Percentiles rank a stretch among this genome's conserved stretches.
Conservation (phyloP, 1,139 yeast species). For the Saccharomycopsis crataegensis region DNA sequence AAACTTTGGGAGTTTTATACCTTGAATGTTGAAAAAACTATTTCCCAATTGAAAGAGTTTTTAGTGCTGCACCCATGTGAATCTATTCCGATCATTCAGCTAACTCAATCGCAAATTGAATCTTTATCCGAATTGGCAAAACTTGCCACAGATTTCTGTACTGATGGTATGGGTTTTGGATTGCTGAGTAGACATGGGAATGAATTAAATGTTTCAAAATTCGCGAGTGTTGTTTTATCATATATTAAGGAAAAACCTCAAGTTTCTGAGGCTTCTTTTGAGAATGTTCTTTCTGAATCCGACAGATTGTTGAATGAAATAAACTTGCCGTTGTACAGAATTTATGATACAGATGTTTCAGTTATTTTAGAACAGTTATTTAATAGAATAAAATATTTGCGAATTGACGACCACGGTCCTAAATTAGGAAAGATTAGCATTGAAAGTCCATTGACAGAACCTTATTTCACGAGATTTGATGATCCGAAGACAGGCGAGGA, state of each 20-base stretch:
- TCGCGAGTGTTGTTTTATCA: conserved; percentile 42
- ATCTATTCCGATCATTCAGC: conserved; percentile 28
- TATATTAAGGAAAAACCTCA: conserved; percentile 27
- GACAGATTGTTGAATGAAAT: conserved; percentile 62
- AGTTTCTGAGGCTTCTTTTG: conserved; percentile 26
- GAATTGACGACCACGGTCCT: conserved; percentile 79
- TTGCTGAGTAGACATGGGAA: conserved; percentile 43
- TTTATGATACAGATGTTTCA: conserved; percentile 64
- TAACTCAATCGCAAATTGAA: conserved; percentile 35
- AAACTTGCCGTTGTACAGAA: conserved; percentile 64
- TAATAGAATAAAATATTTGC: conserved; percentile 67
- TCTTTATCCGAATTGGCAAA: conserved; percentile 40
- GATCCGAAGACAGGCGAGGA: conserved; percentile 42
- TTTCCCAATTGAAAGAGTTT: conserved; percentile 24
- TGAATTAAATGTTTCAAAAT: conserved; percentile 40
- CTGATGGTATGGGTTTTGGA: conserved; percentile 36
- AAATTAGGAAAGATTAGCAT: conserved; percentile 56
- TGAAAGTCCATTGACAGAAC: conserved; percentile 64
- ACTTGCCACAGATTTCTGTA: conserved; percentile 42
- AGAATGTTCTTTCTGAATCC: conserved; percentile 37
- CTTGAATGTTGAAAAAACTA: conserved; percentile 41
- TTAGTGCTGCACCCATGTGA: conserved; percentile 23
- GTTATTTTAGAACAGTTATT: conserved; percentile 60
- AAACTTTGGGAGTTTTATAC: conserved; percentile 87
- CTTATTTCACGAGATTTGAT: conserved; percentile 73